phyloP scores from a whole-genome alignment of 345 rosid genomes.

The Punica granatum region DNA sequence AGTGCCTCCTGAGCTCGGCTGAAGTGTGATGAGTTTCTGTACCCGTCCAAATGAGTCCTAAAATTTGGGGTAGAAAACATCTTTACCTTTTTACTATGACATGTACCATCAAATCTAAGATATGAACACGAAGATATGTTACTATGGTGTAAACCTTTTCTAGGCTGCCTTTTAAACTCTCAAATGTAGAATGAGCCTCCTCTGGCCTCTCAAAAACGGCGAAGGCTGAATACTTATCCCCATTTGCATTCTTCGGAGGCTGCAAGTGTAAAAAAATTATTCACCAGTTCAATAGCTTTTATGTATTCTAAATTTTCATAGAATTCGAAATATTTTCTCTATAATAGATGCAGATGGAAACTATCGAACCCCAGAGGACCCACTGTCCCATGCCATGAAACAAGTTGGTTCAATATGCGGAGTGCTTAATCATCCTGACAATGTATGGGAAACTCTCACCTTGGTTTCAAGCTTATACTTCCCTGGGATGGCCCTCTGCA shows the following conservation, averaged over 20 bases:
- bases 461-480: conserved; percentile 41
- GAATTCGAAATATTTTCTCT: too few relatives aligned
- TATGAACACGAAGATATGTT: not conserved
- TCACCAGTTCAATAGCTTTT: not conserved
- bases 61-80: not conserved
- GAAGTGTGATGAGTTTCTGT: conserved; percentile 43
- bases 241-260: conserved; percentile 39
- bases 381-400: not conserved
- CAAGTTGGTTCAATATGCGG: not conserved
- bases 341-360: not conserved
- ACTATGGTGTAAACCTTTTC: conserved; percentile 32
- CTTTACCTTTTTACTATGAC: not conserved
- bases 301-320: too few relatives aligned
- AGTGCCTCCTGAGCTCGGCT: conserved; percentile 25
- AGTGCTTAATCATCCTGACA: not conserved
- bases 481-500: conserved; percentile 39
- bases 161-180: conserved; percentile 32
- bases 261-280: conserved; percentile 23
- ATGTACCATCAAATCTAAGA: not conserved
- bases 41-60: conserved; percentile 62
- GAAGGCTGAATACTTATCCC: conserved; percentile 38
- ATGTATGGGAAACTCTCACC: conserved; percentile 27
- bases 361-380: not conserved
- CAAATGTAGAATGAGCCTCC: conserved; percentile 66
- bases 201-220: conserved; percentile 40